Evolutionary conservation across 1,284 basidiomycete genomes (phyloP), one percentile per base, ranked within the genome.

Genomic region (Puccinia polysora): DNA sequence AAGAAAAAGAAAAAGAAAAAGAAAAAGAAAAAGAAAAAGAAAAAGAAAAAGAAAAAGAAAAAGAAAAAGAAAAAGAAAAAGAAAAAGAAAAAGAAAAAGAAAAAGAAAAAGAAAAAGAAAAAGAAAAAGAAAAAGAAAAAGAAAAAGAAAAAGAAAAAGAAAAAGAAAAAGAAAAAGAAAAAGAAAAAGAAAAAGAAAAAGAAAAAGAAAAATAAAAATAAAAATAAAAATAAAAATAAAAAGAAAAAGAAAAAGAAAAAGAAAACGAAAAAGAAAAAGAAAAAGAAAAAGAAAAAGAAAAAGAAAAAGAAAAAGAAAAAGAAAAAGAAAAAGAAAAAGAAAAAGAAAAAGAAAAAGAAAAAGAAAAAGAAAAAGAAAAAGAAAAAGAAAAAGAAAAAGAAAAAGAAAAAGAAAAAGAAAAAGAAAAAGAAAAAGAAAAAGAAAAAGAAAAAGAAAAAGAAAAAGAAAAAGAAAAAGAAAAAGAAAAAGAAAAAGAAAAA

Each of bases 221-320:
- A 56, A 56, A 10, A 56, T 14, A 56, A 28, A 56, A 56, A 56
- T 15, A 32, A 28, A 10, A 8, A 28, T 32, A 10, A 20, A 56
- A 56, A 8, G 30, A 32, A 56, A 36, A 56, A 25, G 30, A 56
- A 56, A 32, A 53, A n/a, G 10, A 53, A 53, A 53, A 53, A 10
- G 10, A 23, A 10, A 23, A 53, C 25, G 20, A 53, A 56, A 36
- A 56, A 56, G 23, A 56, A 56, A 12, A 10, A 56, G 15, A 28
- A 25, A 32, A 56, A 25, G 14, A 36, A 56, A 32, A 56, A 28
- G 30, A 32, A 56, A 15, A 36, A 56, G 23, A 56, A 32, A 56
- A 36, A 36, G 30, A 56, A 45, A 10, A 10, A n/a, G n/a, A 45
- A 45, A 45, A 45, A 10, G 10, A 45, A 45, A 45, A 10, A 10